These are phyloP conservation scores for Exsudoporus frostii DNA, from an alignment of 768 basidiomycete species.

Conservation along the genomic window DNA sequence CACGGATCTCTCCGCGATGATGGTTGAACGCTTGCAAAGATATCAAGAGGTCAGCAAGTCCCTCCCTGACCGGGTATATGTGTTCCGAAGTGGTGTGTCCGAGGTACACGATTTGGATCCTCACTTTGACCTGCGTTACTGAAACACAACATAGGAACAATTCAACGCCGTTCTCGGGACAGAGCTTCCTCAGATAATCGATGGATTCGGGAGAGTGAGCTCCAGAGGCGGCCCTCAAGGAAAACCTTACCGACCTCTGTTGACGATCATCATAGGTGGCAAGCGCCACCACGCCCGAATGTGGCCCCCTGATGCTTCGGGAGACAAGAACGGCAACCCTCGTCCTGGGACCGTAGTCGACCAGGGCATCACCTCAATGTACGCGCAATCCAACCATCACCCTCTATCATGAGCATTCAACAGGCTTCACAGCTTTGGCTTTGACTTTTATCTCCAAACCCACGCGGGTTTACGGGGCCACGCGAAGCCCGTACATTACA, in stretches of 20 bases:
- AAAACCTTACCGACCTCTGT: slow-evolving; percentile 51
- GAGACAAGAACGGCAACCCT: slow-evolving; percentile 71
- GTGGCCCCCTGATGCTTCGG: slow-evolving; percentile 50
- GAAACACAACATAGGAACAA: slow-evolving; percentile 52
- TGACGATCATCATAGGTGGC: slow-evolving; percentile 80
- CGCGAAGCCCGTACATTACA: slow-evolving; percentile 74
- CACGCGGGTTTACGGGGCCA: slow-evolving; percentile 72
- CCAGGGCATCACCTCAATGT: slow-evolving; percentile 71
- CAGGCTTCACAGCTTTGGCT: slow-evolving; percentile 48
- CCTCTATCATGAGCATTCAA: background rate
- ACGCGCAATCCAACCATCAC: slow-evolving; percentile 16
- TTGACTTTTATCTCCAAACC: slow-evolving; percentile 69
- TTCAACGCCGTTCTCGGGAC: slow-evolving; percentile 56
- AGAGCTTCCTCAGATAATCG: slow-evolving; percentile 60
- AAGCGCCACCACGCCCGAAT: slow-evolving; percentile 62
- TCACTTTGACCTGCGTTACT: background rate
- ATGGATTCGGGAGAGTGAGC: slow-evolving; percentile 51
- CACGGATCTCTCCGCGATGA: slow-evolving; percentile 59
- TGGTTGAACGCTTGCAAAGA: slow-evolving; percentile 61
- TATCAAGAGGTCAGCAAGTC: slow-evolving; percentile 54
- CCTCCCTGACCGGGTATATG: slow-evolving; percentile 64
- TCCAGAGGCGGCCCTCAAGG: slow-evolving; percentile 41
- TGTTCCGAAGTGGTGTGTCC: slow-evolving; percentile 82
- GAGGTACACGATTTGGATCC: slow-evolving; percentile 46
- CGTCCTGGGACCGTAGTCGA: slow-evolving; percentile 79